Conservation (phyloP, 305 asterid species). For the Fraxinus angustifolia region DNA sequence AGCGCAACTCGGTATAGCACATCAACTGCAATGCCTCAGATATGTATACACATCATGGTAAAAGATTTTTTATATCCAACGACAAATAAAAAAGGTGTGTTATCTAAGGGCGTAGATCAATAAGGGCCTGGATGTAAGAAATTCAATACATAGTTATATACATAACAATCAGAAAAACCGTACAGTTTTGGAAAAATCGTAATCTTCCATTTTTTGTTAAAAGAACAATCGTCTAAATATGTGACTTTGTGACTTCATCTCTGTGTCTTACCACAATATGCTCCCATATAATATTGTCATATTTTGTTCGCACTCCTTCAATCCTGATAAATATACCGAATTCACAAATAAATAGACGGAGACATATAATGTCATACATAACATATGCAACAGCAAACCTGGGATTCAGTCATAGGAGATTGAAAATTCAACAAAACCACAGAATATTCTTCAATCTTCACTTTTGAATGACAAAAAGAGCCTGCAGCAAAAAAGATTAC, state of each 20-base stretch:
- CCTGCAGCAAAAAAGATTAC: constrained; percentile 19
- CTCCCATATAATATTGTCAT: not conserved
- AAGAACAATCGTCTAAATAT: not conserved
- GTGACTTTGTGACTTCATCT: not conserved
- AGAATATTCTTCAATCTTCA: constrained; percentile 2
- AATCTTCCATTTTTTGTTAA: not conserved
- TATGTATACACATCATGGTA: not conserved
- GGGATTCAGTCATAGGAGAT: constrained; percentile 24
- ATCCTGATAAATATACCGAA: not conserved
- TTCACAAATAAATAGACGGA: not conserved
- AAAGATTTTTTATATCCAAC: not conserved
- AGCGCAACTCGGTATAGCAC: constrained; percentile 24
- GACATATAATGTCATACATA: not conserved
- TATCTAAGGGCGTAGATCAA: not conserved
- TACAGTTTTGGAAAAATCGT: not conserved
- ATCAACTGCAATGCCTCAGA: constrained; percentile 18
- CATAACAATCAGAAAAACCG: not conserved
- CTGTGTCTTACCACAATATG: not conserved
- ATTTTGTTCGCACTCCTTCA: not conserved
- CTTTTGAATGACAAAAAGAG: constrained; percentile 11
- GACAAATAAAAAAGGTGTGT: not conserved
- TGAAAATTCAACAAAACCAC: constrained; percentile 3
- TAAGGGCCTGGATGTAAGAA: not conserved
- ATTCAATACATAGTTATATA: not conserved
- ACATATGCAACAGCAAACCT: constrained; percentile 22